phyloP scores from a whole-genome alignment of 2,329 filamentous ascomycete genomes.

The Aspergillus bombycis region DNA sequence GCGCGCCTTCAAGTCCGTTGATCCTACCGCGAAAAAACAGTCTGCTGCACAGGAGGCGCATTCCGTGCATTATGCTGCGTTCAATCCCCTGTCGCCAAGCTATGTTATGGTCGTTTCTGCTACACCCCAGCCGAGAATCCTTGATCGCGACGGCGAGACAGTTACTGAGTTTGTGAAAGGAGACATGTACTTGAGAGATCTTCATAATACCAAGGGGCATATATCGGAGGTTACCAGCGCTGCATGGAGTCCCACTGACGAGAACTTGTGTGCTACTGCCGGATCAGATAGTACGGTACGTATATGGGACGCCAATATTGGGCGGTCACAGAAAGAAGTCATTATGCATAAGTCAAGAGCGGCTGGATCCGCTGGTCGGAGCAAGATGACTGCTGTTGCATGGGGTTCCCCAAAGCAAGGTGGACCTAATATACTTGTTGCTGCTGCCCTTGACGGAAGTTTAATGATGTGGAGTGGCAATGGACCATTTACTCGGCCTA shows the following conservation, averaged over 20 bases:
- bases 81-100: conserved; percentile 79
- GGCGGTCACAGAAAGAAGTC: conserved; percentile 86
- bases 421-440: conserved; percentile 76
- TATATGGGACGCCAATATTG: conserved; percentile 96
- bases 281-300: conserved; percentile 93
- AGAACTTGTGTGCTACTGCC: conserved; percentile 83
- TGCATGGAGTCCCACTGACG: conserved; percentile 87
- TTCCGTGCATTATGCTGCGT: conserved; percentile 81
- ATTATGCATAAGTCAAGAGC: conserved; percentile 93
- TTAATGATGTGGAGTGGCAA: conserved; percentile 91
- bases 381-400: conserved; percentile 88
- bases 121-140: conserved; percentile 84
- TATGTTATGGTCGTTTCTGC: conserved; percentile 86
- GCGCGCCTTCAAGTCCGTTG: conserved; percentile 88
- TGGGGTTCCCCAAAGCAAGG: conserved; percentile 81
- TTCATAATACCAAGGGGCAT: conserved; percentile 97
- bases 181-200: conserved; percentile 96
- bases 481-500: conserved; percentile 79
- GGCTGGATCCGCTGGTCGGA: conserved; percentile 85
- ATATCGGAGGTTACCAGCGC: conserved; percentile 88
- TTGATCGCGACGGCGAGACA: conserved; percentile 85
- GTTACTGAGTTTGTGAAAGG: conserved; percentile 91
- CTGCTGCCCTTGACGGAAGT: conserved; percentile 84
- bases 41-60: conserved; percentile 78
- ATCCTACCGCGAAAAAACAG: conserved; percentile 78